phyloP scores from a whole-genome alignment of 306 rosid genomes.

The Trifolium subterraneum region DNA sequence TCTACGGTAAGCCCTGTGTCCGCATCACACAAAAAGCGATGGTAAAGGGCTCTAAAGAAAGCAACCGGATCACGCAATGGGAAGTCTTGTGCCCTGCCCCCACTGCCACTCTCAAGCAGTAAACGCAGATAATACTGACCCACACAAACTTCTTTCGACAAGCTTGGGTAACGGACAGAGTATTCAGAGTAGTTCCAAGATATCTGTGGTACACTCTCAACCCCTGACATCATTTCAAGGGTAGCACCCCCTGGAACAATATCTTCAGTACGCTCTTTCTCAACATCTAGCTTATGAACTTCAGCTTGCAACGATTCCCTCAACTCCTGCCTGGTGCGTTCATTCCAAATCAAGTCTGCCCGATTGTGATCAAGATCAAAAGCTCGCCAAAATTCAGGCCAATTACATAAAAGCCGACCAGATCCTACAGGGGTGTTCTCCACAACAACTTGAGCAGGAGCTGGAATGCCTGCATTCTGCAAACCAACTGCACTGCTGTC shows the following conservation, averaged over 20 bases:
- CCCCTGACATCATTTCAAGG: conserved; percentile 61
- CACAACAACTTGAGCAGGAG: conserved; percentile 99
- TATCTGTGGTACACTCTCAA: conserved; percentile 78
- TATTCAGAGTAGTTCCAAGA: conserved; percentile 99
- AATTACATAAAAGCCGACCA: conserved; percentile 92
- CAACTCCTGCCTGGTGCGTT: conserved; percentile 97
- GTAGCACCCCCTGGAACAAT: conserved; percentile 83
- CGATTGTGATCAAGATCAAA: conserved; percentile 99
- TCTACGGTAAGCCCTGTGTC: conserved; percentile 96
- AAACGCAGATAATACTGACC: conserved; percentile 97
- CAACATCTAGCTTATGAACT: conserved; percentile 97
- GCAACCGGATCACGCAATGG: conserved; percentile 97
- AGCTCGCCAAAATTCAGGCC: conserved; percentile 99
- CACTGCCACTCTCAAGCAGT: conserved; percentile 95
- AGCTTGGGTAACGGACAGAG: conserved; percentile 87
- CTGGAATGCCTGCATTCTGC: conserved; percentile 79
- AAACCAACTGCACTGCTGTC: conserved; percentile 57
- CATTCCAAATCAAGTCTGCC: conserved; percentile 99
- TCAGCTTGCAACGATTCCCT: conserved; percentile 95
- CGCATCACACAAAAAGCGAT: conserved; percentile 95
- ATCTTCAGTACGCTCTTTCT: conserved; percentile 98
- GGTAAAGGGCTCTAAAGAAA: conserved; percentile 93
- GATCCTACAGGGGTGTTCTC: conserved; percentile 98
- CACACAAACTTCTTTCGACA: conserved; percentile 98
- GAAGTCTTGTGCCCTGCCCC: conserved; percentile 93